A percentile compares a stretch with the other conserved stretches of the same genome.
These are phyloP conservation scores for Metschnikowia cubensis DNA, from an alignment of 805 yeast species.

Conservation along the genomic window DNA sequence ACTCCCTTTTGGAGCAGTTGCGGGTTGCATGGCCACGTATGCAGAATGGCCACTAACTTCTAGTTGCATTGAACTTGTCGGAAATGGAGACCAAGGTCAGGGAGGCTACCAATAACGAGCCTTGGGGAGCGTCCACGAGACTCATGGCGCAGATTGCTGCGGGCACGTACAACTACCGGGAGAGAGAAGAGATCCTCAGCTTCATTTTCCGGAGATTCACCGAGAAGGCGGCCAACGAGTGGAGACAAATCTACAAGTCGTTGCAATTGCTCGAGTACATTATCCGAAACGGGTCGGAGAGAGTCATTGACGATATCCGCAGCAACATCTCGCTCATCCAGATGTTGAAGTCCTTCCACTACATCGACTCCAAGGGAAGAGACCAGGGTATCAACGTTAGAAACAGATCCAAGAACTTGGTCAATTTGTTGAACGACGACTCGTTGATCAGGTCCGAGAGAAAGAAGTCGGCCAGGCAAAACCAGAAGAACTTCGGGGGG, in stretches of 20 bases:
- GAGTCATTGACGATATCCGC: constrained; percentile 92
- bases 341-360: constrained; percentile 90
- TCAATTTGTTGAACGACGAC: constrained; percentile 72
- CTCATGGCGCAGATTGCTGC: constrained; percentile 94
- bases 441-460: constrained; percentile 74
- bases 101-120: constrained; percentile 98
- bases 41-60: background rate
- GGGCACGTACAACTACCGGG: constrained; percentile 84
- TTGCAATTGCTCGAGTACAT: constrained; percentile 88
- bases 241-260: constrained; percentile 97
- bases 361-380: constrained; percentile 86
- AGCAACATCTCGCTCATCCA: constrained; percentile 75
- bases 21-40: background rate
- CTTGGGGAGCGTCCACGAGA: constrained; percentile 95
- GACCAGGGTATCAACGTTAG: constrained; percentile 97
- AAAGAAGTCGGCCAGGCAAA: constrained; percentile 75
- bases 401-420: constrained; percentile 77
- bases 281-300: constrained; percentile 87
- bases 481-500: constrained; percentile 78
- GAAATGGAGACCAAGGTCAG: constrained; percentile 95
- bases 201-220: constrained; percentile 86
- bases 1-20: background rate
- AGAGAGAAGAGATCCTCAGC: constrained; percentile 72
- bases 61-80: constrained; percentile 84
- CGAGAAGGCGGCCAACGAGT: constrained; percentile 91